phyloP scores from a whole-genome alignment of 306 rosid genomes.

The Vigna trinervia region DNA sequence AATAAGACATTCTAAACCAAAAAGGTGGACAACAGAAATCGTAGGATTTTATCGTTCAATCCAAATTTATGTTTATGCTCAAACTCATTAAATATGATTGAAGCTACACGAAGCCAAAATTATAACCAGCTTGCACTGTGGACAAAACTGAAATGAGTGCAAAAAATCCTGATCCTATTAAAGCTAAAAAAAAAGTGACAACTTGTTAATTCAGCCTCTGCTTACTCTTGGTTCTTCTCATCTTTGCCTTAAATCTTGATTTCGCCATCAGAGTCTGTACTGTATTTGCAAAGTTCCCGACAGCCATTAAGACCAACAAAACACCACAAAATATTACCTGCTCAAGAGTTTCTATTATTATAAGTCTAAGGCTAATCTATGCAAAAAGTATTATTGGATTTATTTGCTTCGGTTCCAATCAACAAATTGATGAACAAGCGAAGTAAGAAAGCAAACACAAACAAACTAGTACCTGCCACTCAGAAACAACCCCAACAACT shows the following conservation, averaged over 20 bases:
- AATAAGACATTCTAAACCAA: slow-evolving; percentile 21
- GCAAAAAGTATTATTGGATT: slow-evolving; percentile 26
- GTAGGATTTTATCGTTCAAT: slow-evolving; percentile 34
- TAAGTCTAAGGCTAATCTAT: slow-evolving; percentile 9
- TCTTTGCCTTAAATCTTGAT: slow-evolving; percentile 96
- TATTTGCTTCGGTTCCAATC: slow-evolving; percentile 6
- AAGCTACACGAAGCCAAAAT: slow-evolving; percentile 52
- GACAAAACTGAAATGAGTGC: slow-evolving; percentile 54
- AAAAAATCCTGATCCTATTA: slow-evolving; percentile 47
- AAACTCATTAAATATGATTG: slow-evolving; percentile 24
- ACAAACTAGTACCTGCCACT: slow-evolving; percentile 87
- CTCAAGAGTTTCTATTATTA: slow-evolving; percentile 40
- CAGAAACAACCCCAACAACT: slow-evolving; percentile 68
- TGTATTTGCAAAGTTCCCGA: slow-evolving; percentile 90
- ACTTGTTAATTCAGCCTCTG: slow-evolving; percentile 65
- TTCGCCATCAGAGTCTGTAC: slow-evolving; percentile 86
- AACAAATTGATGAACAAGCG: background rate
- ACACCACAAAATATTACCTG: slow-evolving; percentile 93
- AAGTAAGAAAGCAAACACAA: slow-evolving; percentile 25
- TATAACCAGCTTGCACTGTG: slow-evolving; percentile 48
- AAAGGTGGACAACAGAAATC: slow-evolving; percentile 36
- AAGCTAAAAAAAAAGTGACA: slow-evolving; percentile 23
- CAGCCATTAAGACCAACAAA: slow-evolving; percentile 86
- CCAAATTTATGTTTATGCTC: slow-evolving; percentile 47
- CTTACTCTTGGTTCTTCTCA: slow-evolving; percentile 91